phyloP scores from a whole-genome alignment of 768 basidiomycete species.

The Vishniacozyma victoriae region DNA sequence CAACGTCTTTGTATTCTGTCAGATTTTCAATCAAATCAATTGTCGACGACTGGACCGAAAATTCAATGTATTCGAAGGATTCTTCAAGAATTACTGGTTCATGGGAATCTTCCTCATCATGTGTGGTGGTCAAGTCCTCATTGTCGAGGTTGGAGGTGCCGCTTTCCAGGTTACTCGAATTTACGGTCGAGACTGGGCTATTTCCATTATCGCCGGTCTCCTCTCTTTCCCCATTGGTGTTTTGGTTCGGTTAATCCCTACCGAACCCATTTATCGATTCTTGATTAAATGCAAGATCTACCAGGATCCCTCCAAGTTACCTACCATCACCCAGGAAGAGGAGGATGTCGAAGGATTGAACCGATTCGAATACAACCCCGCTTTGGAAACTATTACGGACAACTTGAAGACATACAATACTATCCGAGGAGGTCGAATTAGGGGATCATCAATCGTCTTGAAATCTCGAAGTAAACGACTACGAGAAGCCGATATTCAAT shows the following conservation, averaged over 20 bases:
- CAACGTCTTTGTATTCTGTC: slow-evolving; percentile 96
- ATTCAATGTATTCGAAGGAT: slow-evolving; percentile 82
- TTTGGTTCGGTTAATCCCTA: slow-evolving; percentile 73
- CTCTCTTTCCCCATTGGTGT: slow-evolving; percentile 83
- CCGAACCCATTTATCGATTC: slow-evolving; percentile 64
- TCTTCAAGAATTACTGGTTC: slow-evolving; percentile 75
- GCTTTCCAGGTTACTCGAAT: slow-evolving; percentile 84
- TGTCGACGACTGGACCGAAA: slow-evolving; percentile 77
- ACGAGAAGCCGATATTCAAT: slow-evolving; percentile 45
- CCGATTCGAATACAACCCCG: slow-evolving; percentile 52
- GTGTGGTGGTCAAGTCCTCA: slow-evolving; percentile 67
- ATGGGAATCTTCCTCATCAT: slow-evolving; percentile 72
- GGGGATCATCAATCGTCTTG: slow-evolving; percentile 75
- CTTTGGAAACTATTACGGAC: slow-evolving; percentile 75
- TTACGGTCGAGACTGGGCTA: slow-evolving; percentile 82
- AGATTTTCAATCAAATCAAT: slow-evolving; percentile 94
- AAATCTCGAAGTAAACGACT: slow-evolving; percentile 63
- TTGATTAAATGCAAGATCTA: slow-evolving; percentile 58
- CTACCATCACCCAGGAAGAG: slow-evolving; percentile 48
- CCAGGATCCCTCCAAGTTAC: slow-evolving; percentile 60
- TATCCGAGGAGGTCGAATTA: slow-evolving; percentile 67
- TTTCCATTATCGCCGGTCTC: slow-evolving; percentile 78
- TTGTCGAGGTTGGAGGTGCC: slow-evolving; percentile 83
- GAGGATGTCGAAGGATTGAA: slow-evolving; percentile 54
- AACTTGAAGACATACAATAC: slow-evolving; percentile 68